Conservation (phyloP, 1,284 basidiomycete species). For the Ganoderma leucocontextum region DNA sequence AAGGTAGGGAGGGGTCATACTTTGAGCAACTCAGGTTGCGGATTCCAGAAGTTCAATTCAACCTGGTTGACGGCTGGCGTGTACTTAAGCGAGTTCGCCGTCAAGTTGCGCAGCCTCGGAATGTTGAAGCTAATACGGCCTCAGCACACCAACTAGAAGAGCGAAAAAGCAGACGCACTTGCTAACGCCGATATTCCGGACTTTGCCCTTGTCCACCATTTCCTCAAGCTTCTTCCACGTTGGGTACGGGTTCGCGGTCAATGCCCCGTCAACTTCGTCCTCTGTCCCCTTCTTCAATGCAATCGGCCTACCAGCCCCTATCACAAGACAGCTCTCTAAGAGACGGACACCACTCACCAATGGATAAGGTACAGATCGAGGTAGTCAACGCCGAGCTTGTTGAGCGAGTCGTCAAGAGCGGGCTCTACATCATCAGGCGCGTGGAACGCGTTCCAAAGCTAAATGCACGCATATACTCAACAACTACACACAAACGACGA, state of each 20-base stretch:
- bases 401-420: conserved; percentile 73
- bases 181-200: conserved; percentile 86
- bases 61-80: conserved; percentile 85
- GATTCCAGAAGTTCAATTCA: conserved; percentile 84
- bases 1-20: conserved; percentile 46
- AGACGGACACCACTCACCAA: conserved; percentile 61
- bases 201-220: conserved; percentile 79
- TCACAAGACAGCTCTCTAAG: not conserved
- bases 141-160: not conserved
- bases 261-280: conserved; percentile 58
- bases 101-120: conserved; percentile 67
- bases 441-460: conserved; percentile 79
- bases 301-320: conserved; percentile 57
- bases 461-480: not conserved
- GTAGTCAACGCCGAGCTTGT: conserved; percentile 76
- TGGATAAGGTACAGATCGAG: conserved; percentile 86
- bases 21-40: conserved; percentile 82
- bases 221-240: conserved; percentile 90
- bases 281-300: conserved; percentile 71
- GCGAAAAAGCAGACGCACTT: conserved; percentile 55
- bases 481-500: not conserved
- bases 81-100: conserved; percentile 75
- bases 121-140: conserved; percentile 60
- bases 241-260: conserved; percentile 79
- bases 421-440: conserved; percentile 72